Conservation (phyloP, 768 basidiomycete genomes). For the Lyophyllum semitale region DNA sequence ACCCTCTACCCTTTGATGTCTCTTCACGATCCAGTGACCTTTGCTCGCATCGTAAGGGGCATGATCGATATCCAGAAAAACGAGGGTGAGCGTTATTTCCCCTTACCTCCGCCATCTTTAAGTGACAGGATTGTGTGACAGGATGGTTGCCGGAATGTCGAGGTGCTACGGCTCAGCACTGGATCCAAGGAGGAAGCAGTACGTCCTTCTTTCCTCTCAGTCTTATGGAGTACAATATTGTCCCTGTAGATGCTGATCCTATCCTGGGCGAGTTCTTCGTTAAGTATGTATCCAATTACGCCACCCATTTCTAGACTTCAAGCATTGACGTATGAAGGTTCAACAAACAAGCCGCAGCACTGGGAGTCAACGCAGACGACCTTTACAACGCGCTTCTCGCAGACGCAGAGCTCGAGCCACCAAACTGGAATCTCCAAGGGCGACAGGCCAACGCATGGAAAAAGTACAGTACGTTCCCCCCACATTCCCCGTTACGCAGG, state of each 20-base stretch:
- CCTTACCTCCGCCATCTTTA: not conserved
- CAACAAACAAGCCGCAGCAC: slow-evolving; percentile 44
- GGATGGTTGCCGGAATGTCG: slow-evolving; percentile 72
- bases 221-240: not conserved
- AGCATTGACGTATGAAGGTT: slow-evolving; percentile 36
- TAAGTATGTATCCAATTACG: slow-evolving; percentile 38
- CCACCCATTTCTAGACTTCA: not conserved
- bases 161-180: slow-evolving; percentile 52
- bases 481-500: not conserved
- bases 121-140: slow-evolving; percentile 19
- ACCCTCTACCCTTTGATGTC: slow-evolving; percentile 65
- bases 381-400: slow-evolving; percentile 60
- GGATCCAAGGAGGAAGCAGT: slow-evolving; percentile 66
- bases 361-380: slow-evolving; percentile 49
- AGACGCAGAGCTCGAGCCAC: slow-evolving; percentile 58
- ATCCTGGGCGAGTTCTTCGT: slow-evolving; percentile 68
- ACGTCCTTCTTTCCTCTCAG: slow-evolving; percentile 21
- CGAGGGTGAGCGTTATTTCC: slow-evolving; percentile 45
- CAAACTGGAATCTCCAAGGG: slow-evolving; percentile 66
- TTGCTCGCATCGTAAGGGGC: slow-evolving; percentile 59
- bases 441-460: slow-evolving; percentile 62
- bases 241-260: slow-evolving; percentile 54
- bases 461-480: slow-evolving; percentile 36
- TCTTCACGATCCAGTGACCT: slow-evolving; percentile 60
- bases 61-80: slow-evolving; percentile 70